Percentiles rank a stretch among this genome's conserved stretches.
Conservation (phyloP, 169 alveolate species). For the Eimeria sp. region DNA sequence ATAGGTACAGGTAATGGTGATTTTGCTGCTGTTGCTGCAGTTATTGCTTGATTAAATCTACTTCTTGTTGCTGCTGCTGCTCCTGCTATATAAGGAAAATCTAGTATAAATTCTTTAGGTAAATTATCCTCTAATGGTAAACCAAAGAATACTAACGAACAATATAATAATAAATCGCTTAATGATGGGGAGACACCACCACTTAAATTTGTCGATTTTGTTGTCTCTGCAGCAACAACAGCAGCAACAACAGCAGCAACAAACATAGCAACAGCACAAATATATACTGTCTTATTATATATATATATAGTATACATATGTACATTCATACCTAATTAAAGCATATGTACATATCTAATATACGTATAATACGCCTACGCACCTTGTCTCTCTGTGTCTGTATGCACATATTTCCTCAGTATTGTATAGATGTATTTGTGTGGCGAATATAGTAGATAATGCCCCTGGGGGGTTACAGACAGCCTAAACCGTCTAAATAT, state of each 20-base stretch:
- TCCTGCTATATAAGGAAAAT: neutral
- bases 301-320: no score
- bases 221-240: neutral
- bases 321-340: no score
- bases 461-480: no score
- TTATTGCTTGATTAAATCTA: neutral
- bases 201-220: neutral
- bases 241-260: neutral
- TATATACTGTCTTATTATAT: no score
- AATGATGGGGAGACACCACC: neutral
- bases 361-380: no score
- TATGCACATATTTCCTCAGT: no score
- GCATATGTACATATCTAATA: no score
- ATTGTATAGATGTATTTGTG: no score
- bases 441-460: no score
- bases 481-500: no score
- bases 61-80: neutral
- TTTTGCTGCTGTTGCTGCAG: constrained; percentile 17
- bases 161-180: neutral
- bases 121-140: no score
- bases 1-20: neutral
- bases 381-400: no score
- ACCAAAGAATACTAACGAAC: neutral
- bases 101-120: neutral
- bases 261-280: neutral